Conservation (phyloP, 164 flowering plant genomes). For the Warburgia ugandensis region DNA sequence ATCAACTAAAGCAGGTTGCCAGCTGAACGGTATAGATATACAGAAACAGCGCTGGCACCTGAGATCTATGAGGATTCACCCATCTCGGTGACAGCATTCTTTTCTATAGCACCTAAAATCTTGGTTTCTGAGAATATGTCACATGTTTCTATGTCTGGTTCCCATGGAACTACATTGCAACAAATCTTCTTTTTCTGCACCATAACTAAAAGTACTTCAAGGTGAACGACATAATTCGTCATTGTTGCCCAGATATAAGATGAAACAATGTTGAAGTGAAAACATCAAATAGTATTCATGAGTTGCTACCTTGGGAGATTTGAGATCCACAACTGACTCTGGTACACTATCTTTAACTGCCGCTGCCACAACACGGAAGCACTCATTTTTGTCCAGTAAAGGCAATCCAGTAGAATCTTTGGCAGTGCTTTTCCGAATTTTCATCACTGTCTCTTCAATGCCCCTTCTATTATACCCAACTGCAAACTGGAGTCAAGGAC, state of each 20-base stretch:
- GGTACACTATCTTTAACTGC: slow-evolving; percentile 58
- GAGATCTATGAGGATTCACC: no score
- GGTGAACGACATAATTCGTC: no score
- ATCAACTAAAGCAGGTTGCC: no score
- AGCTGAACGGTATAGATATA: no score
- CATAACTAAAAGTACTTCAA: no score
- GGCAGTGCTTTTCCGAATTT: slow-evolving; percentile 19
- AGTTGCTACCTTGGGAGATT: slow-evolving; percentile 57
- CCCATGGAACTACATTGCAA: no score
- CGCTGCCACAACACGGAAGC: slow-evolving; percentile 61
- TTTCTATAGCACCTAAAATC: no score
- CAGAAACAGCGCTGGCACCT: no score
- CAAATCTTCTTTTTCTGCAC: no score
- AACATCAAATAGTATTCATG: background rate
- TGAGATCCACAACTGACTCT: slow-evolving; percentile 74
- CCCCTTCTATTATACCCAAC: slow-evolving; percentile 88
- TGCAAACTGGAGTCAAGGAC: slow-evolving; percentile 90
- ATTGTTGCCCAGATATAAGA: background rate
- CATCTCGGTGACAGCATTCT: no score
- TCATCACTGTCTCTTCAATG: slow-evolving; percentile 53
- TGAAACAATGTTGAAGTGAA: background rate
- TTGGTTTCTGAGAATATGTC: no score
- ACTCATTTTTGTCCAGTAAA: slow-evolving; percentile 59
- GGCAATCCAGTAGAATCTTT: slow-evolving; percentile 17
- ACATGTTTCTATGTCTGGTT: no score